These are phyloP conservation scores for Geranomyces michiganensis DNA, from an alignment of 192 early-diverging fungal species.

Conservation along the genomic window DNA sequence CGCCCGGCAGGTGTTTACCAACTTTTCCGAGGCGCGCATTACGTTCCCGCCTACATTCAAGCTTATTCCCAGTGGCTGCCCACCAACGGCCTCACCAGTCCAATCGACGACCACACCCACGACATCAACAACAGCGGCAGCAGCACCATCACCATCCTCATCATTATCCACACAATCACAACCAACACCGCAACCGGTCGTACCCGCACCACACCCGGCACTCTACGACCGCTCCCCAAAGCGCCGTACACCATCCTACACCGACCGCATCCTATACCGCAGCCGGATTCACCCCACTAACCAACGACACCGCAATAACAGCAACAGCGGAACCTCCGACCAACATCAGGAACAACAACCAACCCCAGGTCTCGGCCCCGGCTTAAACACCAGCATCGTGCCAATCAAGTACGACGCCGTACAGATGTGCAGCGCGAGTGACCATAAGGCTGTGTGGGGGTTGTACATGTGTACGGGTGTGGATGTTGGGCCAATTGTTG, in stretches of 20 bases:
- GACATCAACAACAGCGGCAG: slow-evolving; percentile 65
- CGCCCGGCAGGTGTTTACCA: slow-evolving; percentile 69
- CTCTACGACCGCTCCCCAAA: slow-evolving; percentile 58
- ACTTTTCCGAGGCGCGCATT: slow-evolving; percentile 79
- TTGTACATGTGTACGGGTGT: too few relatives aligned
- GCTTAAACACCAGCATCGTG: too few relatives aligned
- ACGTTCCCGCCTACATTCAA: slow-evolving; percentile 92
- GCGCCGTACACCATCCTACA: slow-evolving; percentile 86
- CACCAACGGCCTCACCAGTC: not conserved
- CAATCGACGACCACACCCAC: slow-evolving; percentile 31
- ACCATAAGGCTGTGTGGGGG: too few relatives aligned
- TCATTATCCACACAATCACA: not conserved
- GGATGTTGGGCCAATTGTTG: too few relatives aligned
- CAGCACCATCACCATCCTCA: not conserved
- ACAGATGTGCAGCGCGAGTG: too few relatives aligned
- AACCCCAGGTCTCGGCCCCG: too few relatives aligned
- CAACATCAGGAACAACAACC: too few relatives aligned
- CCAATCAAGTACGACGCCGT: too few relatives aligned
- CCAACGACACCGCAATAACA: too few relatives aligned
- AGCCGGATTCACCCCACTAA: slow-evolving; percentile 25
- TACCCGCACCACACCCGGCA: slow-evolving; percentile 12
- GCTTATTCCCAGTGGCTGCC: slow-evolving; percentile 58
- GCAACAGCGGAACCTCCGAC: too few relatives aligned
- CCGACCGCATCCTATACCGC: slow-evolving; percentile 89
- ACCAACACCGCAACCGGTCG: slow-evolving; percentile 3